Percentiles rank a stretch among this genome's conserved stretches.
Conservation (phyloP, 176 grass and related monocot genomes). For the Avena sativa region DNA sequence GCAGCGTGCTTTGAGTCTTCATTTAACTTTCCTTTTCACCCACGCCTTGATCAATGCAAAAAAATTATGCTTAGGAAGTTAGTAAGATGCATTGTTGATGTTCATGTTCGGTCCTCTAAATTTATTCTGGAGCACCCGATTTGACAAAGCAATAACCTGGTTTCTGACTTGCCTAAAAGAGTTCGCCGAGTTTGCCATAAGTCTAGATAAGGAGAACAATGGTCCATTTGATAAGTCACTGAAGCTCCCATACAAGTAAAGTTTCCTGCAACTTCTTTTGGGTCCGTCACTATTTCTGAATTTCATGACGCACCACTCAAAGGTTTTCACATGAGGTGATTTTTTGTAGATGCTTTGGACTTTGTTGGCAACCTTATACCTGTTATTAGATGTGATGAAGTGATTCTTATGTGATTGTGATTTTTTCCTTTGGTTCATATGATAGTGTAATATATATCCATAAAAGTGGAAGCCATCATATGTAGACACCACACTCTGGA, state of each 20-base stretch:
- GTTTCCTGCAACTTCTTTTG: slow-evolving; percentile 3
- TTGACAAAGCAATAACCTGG: slow-evolving; percentile 97
- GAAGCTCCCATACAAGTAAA: slow-evolving; percentile 91
- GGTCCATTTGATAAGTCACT: slow-evolving; percentile 87
- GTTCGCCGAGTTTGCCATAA: slow-evolving; percentile 81
- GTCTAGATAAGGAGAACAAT: slow-evolving; percentile 83
- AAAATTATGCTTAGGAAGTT: background rate
- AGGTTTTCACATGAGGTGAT: slow-evolving; percentile 8
- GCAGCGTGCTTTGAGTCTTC: background rate
- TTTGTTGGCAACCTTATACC: background rate
- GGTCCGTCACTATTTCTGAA: background rate
- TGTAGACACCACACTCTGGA: background rate
- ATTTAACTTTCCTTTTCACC: background rate
- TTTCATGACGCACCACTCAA: background rate
- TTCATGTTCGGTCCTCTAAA: slow-evolving; percentile 92
- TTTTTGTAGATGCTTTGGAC: background rate
- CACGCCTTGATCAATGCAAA: background rate
- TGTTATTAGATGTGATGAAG: background rate
- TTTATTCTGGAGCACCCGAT: slow-evolving; percentile 97
- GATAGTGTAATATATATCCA: background rate
- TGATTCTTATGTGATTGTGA: background rate
- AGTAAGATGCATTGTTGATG: slow-evolving; percentile 17
- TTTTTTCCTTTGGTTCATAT: background rate
- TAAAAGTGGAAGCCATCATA: slow-evolving; percentile 19
- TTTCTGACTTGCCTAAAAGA: slow-evolving; percentile 95